A percentile compares a stretch with the other conserved stretches of the same genome.
These are phyloP conservation scores for Phialemoniopsis sp. DNA, from an alignment of 2,329 filamentous ascomycete species.

Conservation along the genomic window DNA sequence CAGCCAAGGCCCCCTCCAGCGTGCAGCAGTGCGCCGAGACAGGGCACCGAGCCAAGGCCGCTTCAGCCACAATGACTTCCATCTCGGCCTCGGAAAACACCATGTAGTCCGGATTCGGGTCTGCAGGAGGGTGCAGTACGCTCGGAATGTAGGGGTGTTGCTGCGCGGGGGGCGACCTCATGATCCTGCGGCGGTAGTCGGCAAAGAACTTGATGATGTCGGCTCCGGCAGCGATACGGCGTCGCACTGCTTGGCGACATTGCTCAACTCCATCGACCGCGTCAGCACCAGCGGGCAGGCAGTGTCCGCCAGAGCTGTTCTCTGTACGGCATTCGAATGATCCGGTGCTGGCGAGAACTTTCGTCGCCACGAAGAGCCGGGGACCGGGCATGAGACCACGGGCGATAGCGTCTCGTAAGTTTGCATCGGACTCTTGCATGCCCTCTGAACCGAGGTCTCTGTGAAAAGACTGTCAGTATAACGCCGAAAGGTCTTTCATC, in stretches of 20 bases:
- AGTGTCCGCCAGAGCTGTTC: constrained; percentile 29
- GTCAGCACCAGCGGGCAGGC: constrained; percentile 32
- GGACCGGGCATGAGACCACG: constrained; percentile 50
- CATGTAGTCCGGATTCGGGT: constrained; percentile 34
- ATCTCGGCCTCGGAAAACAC: constrained; percentile 46
- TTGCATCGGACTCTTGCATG: constrained; percentile 42
- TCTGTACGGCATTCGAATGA: constrained; percentile 45
- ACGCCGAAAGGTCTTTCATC: no score
- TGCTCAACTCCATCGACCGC: constrained; percentile 42
- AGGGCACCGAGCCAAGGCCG: constrained; percentile 30
- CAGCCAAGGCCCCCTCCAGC: constrained; percentile 37
- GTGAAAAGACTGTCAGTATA: no score
- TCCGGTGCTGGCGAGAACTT: constrained; percentile 42
- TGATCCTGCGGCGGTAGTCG: constrained; percentile 31
- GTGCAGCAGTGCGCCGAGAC: constrained; percentile 38
- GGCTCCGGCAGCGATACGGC: constrained; percentile 41
- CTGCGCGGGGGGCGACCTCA: constrained; percentile 26
- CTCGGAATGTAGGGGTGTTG: constrained; percentile 6
- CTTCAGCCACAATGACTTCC: constrained; percentile 43
- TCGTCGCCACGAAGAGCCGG: constrained; percentile 50
- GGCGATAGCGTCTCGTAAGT: constrained; percentile 48
- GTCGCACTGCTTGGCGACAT: constrained; percentile 38
- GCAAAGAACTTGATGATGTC: constrained; percentile 42
- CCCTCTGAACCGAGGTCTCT: constrained; percentile 52
- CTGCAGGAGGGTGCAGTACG: constrained; percentile 28